Evolutionary conservation across 768 basidiomycete genomes (phyloP).

Genomic region (Lactarius quietus): DNA sequence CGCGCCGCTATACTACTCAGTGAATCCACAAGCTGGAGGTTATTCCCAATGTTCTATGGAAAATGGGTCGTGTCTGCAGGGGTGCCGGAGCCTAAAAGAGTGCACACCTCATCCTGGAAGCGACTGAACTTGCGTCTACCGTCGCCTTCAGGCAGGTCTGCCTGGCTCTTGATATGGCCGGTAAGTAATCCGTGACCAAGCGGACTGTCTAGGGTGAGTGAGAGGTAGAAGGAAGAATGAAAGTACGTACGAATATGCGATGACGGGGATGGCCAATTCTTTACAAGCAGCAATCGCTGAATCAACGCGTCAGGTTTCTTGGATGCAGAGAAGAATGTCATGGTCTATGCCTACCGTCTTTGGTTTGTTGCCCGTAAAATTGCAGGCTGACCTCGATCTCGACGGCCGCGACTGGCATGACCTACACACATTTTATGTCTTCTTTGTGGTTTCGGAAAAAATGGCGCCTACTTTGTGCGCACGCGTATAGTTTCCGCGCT

Average conservation of each 20-base stretch:
- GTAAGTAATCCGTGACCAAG: constrained; percentile 53
- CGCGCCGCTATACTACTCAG: constrained; percentile 39
- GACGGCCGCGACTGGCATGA: constrained; percentile 56
- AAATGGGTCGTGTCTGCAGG: constrained; percentile 9
- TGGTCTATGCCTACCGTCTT: constrained; percentile 37
- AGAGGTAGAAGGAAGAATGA: neutral
- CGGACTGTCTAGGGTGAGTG: constrained; percentile 37
- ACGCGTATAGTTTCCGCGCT: constrained; percentile 44
- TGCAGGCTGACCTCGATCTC: constrained; percentile 69
- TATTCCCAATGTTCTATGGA: constrained; percentile 38
- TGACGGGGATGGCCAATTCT: constrained; percentile 51
- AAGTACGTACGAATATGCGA: constrained; percentile 50
- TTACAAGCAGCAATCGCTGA: constrained; percentile 50
- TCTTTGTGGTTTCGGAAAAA: neutral
- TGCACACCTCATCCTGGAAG: constrained; percentile 37
- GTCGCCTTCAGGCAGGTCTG: constrained; percentile 38
- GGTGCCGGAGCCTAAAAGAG: constrained; percentile 8
- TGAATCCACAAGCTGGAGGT: constrained; percentile 41
- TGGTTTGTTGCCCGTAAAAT: constrained; percentile 52
- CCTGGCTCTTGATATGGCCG: constrained; percentile 41
- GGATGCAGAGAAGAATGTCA: neutral
- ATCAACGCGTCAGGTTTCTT: neutral
- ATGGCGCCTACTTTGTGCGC: constrained; percentile 31
- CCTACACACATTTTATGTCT: constrained; percentile 31
- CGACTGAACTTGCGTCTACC: constrained; percentile 34